These are phyloP conservation scores for Candida coquimbonensis DNA, from an alignment of 805 yeast genomes.

Conservation along the genomic window DNA sequence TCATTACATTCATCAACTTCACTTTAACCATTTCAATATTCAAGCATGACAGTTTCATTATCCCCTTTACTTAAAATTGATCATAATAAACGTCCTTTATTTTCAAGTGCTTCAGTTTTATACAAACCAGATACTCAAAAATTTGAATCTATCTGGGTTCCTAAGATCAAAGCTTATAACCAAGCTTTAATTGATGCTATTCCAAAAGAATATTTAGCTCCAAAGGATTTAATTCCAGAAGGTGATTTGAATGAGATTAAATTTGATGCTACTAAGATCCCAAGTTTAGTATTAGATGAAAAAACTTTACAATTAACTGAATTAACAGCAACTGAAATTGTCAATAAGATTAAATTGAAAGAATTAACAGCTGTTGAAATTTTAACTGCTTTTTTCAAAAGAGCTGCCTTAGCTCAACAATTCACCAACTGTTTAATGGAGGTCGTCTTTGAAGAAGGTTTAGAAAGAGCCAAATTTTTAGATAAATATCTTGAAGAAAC, in stretches of 20 bases:
- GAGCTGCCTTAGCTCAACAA: constrained; percentile 59
- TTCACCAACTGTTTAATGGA: constrained; percentile 55
- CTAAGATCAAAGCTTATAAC: constrained; percentile 20
- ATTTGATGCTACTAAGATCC: constrained; percentile 19
- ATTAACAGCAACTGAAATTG: constrained; percentile 16
- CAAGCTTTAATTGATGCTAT: constrained; percentile 13
- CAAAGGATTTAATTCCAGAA: constrained; percentile 15
- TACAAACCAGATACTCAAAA: constrained; percentile 14
- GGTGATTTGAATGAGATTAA: constrained; percentile 13
- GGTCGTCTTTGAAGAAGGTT: constrained; percentile 58
- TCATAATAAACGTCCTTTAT: constrained; percentile 15
- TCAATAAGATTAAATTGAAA: constrained; percentile 9
- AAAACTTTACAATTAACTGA: constrained; percentile 17
- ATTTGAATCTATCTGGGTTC: constrained; percentile 18
- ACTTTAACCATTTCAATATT: no score
- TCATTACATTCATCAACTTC: no score
- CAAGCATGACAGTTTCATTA: no score
- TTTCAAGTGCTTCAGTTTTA: background rate
- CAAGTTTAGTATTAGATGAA: constrained; percentile 14
- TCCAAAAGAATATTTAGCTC: constrained; percentile 20
- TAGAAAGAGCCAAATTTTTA: constrained; percentile 45
- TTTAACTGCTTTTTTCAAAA: constrained; percentile 25
- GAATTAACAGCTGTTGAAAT: constrained; percentile 15
- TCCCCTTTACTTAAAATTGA: constrained; percentile 8
- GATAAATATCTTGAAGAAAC: constrained; percentile 44